Evolutionary conservation across 805 yeast genomes (phyloP).

Genomic region (Brettanomyces naardenensis): DNA sequence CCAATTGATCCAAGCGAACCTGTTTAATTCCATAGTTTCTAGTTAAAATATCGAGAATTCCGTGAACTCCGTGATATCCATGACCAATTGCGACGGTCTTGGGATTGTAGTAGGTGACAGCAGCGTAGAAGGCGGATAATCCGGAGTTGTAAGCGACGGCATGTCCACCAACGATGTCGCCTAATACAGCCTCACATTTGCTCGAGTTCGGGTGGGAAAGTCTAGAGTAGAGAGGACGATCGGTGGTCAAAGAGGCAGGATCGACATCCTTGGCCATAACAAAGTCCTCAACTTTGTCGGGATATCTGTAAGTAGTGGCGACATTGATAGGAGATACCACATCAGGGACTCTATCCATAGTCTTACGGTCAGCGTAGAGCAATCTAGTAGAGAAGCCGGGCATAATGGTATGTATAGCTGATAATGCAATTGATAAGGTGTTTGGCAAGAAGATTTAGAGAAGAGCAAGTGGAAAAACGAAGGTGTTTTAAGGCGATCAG

Average conservation of each 20-base stretch:
- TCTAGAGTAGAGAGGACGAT: constrained; percentile 56
- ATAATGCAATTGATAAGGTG: too few relatives aligned
- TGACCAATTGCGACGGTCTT: constrained; percentile 63
- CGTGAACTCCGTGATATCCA: constrained; percentile 82
- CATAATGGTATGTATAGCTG: too few relatives aligned
- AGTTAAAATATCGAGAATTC: constrained; percentile 53
- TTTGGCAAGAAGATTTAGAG: too few relatives aligned
- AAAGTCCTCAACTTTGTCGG: constrained; percentile 48
- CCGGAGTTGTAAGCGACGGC: constrained; percentile 74
- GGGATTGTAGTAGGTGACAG: constrained; percentile 64
- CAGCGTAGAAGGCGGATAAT: constrained; percentile 71
- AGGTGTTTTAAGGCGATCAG: too few relatives aligned
- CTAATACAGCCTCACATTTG: constrained; percentile 59
- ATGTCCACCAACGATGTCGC: constrained; percentile 51
- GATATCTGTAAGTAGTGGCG: constrained; percentile 69
- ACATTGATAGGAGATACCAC: constrained; percentile 78
- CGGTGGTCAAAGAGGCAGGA: constrained; percentile 14
- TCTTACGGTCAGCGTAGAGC: constrained; percentile 66
- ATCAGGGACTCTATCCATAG: constrained; percentile 46
- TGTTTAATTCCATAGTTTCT: constrained; percentile 52
- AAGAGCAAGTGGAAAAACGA: too few relatives aligned
- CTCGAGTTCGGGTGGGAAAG: constrained; percentile 64
- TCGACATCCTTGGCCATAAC: constrained; percentile 32
- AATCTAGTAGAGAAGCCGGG: constrained; percentile 44
- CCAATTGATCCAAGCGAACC: constrained; percentile 44